phyloP scores from a whole-genome alignment of 345 rosid genomes.

The Clarkia xantiana region DNA sequence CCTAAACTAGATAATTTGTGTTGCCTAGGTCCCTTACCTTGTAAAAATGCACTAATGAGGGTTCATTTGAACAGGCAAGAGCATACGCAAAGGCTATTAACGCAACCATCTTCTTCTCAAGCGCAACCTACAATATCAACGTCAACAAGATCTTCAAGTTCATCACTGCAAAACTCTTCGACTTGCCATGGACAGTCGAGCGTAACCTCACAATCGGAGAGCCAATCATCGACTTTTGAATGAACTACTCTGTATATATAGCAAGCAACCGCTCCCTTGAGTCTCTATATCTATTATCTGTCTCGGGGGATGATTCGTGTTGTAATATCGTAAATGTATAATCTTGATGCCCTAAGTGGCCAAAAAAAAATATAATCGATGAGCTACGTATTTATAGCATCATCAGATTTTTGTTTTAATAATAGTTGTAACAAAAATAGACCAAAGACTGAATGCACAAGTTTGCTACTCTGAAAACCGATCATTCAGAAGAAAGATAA shows the following conservation, averaged over 20 bases:
- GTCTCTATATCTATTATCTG: not conserved
- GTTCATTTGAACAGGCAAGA: too few relatives aligned
- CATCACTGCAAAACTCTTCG: slow-evolving; percentile 86
- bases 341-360: not conserved
- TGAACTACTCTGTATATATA: not conserved
- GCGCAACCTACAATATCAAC: slow-evolving; percentile 81
- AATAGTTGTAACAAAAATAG: too few relatives aligned
- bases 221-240: slow-evolving; percentile 72
- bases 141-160: slow-evolving; percentile 92
- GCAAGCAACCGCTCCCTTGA: slow-evolving; percentile 12
- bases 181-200: slow-evolving; percentile 75
- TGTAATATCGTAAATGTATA: slow-evolving; percentile 1
- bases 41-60: too few relatives aligned
- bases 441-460: too few relatives aligned
- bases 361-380: not conserved
- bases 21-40: too few relatives aligned
- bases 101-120: slow-evolving; percentile 85
- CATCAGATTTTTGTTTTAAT: not conserved
- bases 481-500: too few relatives aligned
- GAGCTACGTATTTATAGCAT: not conserved
- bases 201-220: slow-evolving; percentile 77
- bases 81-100: slow-evolving; percentile 68
- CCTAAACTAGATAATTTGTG: too few relatives aligned
- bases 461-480: too few relatives aligned
- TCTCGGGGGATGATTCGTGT: slow-evolving; percentile 6